A percentile compares a stretch with the other conserved stretches of the same genome.
These are phyloP conservation scores for Talaromyces sp. DNA, from an alignment of 2,329 filamentous ascomycete genomes.

Conservation along the genomic window DNA sequence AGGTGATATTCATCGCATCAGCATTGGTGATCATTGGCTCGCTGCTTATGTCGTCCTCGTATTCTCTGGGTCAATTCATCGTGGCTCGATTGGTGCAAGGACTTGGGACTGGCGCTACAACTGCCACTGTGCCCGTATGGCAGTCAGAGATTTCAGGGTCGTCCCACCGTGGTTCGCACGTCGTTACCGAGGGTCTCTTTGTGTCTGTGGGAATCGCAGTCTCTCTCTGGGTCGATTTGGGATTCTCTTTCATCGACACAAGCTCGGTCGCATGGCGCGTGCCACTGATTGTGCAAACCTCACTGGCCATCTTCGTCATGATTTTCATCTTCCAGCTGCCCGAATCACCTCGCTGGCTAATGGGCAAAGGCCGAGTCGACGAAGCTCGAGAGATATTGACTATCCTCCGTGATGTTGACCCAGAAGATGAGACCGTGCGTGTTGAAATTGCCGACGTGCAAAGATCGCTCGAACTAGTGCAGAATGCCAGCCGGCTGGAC, in stretches of 20 bases:
- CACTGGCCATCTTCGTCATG: slow-evolving; percentile 33
- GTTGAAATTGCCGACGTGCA: slow-evolving; percentile 40
- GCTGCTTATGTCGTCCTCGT: slow-evolving; percentile 45
- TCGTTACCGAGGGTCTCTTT: slow-evolving; percentile 51
- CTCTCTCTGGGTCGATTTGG: slow-evolving; percentile 49
- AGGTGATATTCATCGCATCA: slow-evolving; percentile 41
- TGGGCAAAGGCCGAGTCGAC: slow-evolving; percentile 17
- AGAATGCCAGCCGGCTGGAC: slow-evolving; percentile 34
- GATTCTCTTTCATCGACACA: slow-evolving; percentile 36
- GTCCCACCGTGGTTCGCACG: slow-evolving; percentile 47
- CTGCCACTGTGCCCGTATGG: slow-evolving; percentile 49
- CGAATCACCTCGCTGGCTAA: slow-evolving; percentile 19
- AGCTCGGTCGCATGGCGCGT: slow-evolving; percentile 44
- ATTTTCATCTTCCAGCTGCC: slow-evolving; percentile 17
- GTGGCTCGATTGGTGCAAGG: slow-evolving; percentile 45
- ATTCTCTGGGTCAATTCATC: slow-evolving; percentile 43
- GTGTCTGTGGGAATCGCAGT: slow-evolving; percentile 46
- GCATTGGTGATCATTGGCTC: slow-evolving; percentile 42
- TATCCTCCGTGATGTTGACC: slow-evolving; percentile 41
- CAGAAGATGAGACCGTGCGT: slow-evolving; percentile 37
- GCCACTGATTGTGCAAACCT: slow-evolving; percentile 35
- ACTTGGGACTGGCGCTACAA: slow-evolving; percentile 42
- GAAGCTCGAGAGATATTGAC: slow-evolving; percentile 18
- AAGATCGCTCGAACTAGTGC: slow-evolving; percentile 33
- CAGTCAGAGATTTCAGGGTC: slow-evolving; percentile 36